phyloP scores from a whole-genome alignment of 805 yeast genomes.

The Cyberlindnera petersonii region DNA sequence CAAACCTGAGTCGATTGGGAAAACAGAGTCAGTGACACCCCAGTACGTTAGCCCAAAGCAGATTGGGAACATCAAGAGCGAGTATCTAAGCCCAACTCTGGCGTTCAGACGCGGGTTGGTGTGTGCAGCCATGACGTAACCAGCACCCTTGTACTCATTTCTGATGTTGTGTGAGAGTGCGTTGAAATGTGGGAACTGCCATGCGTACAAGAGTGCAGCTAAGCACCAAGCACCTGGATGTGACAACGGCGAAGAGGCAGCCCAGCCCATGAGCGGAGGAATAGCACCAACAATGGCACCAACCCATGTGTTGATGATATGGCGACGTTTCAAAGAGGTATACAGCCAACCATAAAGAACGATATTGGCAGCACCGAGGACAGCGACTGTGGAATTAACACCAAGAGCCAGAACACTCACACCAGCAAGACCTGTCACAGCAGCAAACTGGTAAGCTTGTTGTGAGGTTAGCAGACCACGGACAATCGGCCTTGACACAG shows the following conservation, averaged over 20 bases:
- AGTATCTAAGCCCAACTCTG: constrained; percentile 85
- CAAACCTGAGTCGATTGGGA: constrained; percentile 74
- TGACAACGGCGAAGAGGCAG: constrained; percentile 71
- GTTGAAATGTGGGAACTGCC: constrained; percentile 99
- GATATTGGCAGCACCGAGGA: constrained; percentile 76
- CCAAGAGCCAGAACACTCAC: constrained; percentile 66
- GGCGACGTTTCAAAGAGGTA: constrained; percentile 82
- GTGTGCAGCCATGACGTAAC: constrained; percentile 96
- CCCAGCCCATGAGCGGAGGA: constrained; percentile 99
- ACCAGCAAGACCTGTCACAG: constrained; percentile 67
- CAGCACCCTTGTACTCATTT: constrained; percentile 85
- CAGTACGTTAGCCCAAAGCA: constrained; percentile 78
- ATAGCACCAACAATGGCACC: constrained; percentile 99
- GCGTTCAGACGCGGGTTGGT: constrained; percentile 90
- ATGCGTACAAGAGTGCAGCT: constrained; percentile 85
- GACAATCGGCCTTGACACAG: constrained; percentile 86
- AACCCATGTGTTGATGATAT: constrained; percentile 93
- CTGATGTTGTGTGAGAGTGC: constrained; percentile 84
- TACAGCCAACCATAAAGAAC: constrained; percentile 84
- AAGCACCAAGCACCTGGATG: constrained; percentile 96
- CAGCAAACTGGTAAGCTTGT: constrained; percentile 83
- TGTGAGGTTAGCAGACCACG: constrained; percentile 68
- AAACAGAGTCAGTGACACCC: constrained; percentile 78
- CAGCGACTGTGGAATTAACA: constrained; percentile 81
- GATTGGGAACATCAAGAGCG: constrained; percentile 89